Percentiles rank a stretch among this genome's conserved stretches.
Evolutionary conservation across 306 rosid genomes (phyloP).

Genomic region (Begonia fuchsioides): DNA sequence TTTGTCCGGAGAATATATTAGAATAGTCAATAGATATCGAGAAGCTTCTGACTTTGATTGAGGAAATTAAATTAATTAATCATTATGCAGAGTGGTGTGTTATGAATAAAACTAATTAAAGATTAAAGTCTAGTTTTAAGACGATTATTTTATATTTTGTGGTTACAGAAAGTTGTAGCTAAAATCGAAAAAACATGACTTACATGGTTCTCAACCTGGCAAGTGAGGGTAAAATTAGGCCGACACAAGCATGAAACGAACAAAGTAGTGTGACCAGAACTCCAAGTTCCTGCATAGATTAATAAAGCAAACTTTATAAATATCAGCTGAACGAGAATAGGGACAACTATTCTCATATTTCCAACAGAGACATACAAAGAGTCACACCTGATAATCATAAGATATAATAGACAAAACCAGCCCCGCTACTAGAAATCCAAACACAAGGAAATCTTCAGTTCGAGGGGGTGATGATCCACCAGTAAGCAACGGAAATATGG

Average conservation of each 20-base stretch:
- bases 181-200: not conserved
- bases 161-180: not conserved
- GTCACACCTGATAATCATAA: slow-evolving; percentile 73
- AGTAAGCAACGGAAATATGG: slow-evolving; percentile 64
- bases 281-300: slow-evolving; percentile 62
- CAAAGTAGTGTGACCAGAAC: slow-evolving; percentile 56
- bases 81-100: too few species aligned
- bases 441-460: slow-evolving; percentile 63
- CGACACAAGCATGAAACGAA: slow-evolving; percentile 62
- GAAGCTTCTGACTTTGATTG: too few species aligned
- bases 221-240: slow-evolving; percentile 74
- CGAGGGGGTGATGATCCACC: slow-evolving; percentile 57
- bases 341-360: slow-evolving; percentile 7
- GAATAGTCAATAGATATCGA: too few species aligned
- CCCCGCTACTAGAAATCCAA: slow-evolving; percentile 42
- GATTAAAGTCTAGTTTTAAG: too few species aligned
- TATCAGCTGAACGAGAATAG: slow-evolving; percentile 9
- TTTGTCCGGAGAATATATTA: too few species aligned
- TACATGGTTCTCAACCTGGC: slow-evolving; percentile 94
- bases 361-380: slow-evolving; percentile 5
- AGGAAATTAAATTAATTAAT: too few species aligned
- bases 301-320: slow-evolving; percentile 4
- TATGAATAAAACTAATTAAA: too few species aligned
- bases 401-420: slow-evolving; percentile 50
- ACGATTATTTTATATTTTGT: too few species aligned